These are phyloP conservation scores for Fabrea salina DNA, from an alignment of 169 alveolate genomes.

Conservation along the genomic window DNA sequence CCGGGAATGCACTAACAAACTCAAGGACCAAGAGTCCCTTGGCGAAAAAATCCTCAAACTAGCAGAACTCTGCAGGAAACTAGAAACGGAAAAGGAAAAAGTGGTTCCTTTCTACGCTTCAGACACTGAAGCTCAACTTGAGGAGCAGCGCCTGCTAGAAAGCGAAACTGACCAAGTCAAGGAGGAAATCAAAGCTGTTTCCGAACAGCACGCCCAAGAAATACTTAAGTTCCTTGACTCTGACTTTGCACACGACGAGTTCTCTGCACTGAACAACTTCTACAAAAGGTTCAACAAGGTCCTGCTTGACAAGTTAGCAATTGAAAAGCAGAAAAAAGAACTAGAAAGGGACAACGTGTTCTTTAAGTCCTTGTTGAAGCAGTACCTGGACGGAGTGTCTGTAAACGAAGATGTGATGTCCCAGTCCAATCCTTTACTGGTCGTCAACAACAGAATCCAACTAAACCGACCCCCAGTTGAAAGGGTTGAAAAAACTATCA, in stretches of 20 bases:
- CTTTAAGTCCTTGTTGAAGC: conserved; percentile 81
- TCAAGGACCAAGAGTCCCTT: conserved; percentile 72
- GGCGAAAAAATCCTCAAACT: conserved; percentile 80
- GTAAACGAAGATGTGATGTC: conserved; percentile 85
- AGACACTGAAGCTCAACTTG: conserved; percentile 57
- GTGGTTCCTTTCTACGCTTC: conserved; percentile 81
- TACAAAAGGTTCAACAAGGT: conserved; percentile 84
- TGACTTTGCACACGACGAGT: conserved; percentile 29
- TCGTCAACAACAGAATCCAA: conserved; percentile 51
- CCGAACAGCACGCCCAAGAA: not conserved
- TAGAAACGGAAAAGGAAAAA: conserved; percentile 91
- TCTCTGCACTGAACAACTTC: not conserved
- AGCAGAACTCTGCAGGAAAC: conserved; percentile 86
- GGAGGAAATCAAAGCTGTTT: conserved; percentile 43
- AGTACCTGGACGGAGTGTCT: conserved; percentile 88
- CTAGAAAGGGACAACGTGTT: conserved; percentile 80
- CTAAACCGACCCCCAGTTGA: conserved; percentile 41
- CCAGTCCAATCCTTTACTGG: conserved; percentile 55
- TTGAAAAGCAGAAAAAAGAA: conserved; percentile 81
- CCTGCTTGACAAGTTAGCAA: conserved; percentile 82
- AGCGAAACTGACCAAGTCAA: conserved; percentile 73
- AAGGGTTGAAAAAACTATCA: conserved; percentile 32
- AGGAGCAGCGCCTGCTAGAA: conserved; percentile 66
- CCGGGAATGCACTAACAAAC: conserved; percentile 71
- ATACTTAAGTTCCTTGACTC: conserved; percentile 21